Evolutionary conservation across 2,329 filamentous ascomycete genomes (phyloP).

Genomic region (Harringtonia lauricola): DNA sequence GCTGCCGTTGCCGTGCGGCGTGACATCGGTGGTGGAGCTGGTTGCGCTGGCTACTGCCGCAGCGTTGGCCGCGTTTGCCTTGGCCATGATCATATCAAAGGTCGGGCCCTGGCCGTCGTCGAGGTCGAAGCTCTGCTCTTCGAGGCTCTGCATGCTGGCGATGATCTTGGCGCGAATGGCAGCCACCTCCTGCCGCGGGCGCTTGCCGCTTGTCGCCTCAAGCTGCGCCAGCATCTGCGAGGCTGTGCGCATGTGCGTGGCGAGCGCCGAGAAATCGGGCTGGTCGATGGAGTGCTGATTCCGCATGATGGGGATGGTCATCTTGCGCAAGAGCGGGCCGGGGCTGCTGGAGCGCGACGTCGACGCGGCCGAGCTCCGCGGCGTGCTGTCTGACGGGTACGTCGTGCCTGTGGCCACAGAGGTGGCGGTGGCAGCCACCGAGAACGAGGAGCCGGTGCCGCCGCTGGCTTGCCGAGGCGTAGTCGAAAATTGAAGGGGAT

Average conservation of each 20-base stretch:
- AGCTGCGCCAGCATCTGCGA: conserved; percentile 81
- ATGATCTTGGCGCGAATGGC: conserved; percentile 81
- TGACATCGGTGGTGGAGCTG: not conserved
- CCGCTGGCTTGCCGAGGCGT: conserved; percentile 5
- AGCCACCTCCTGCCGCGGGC: conserved; percentile 69
- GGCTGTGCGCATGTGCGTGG: conserved; percentile 78
- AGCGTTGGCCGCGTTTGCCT: conserved; percentile 44
- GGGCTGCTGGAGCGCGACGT: conserved; percentile 60
- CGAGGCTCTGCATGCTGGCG: conserved; percentile 78
- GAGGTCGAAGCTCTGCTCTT: conserved; percentile 72
- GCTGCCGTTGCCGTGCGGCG: not conserved
- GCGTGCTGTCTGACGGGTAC: conserved; percentile 52
- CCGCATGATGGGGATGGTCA: conserved; percentile 46
- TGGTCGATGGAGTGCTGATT: conserved; percentile 45
- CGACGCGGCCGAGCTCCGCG: conserved; percentile 56
- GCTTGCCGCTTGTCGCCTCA: conserved; percentile 68
- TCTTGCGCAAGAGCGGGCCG: conserved; percentile 37
- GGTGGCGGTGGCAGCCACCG: conserved; percentile 51
- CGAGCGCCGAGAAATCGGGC: conserved; percentile 70
- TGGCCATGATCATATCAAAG: conserved; percentile 74
- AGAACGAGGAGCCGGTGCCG: conserved; percentile 27
- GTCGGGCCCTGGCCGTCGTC: conserved; percentile 64
- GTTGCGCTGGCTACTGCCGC: conserved; percentile 12
- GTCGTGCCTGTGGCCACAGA: conserved; percentile 42
- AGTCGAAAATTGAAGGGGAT: conserved; percentile 2